Base-by-base conservation (phyloP, 2,329 filamentous ascomycete genomes). In the Conoideocrella luteorostrata region DNA sequence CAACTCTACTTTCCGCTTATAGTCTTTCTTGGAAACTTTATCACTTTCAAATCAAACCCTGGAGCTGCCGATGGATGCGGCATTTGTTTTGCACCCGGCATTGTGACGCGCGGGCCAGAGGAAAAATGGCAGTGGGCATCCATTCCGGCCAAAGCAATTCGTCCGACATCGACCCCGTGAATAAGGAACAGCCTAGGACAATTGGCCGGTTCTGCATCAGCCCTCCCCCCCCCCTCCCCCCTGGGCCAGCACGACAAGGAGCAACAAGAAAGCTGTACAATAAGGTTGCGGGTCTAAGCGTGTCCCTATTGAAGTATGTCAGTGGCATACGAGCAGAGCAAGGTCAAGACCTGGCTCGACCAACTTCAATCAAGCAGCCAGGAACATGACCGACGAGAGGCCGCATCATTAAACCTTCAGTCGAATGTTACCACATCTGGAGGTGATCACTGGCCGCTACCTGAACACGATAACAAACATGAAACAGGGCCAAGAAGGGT, bases 311-410 rank as follows among this genome's bases (percentile, higher is more conserved):
- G 13, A 7, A 28, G 13, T 7, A 13, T 13, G 13, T 28, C 13
- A 28, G 26, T 28, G 13, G 26, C 26, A 28, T 7, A 13, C 26
- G 26, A n/a, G 26, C 26, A 7, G 7, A 28, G 13, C 26, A 7
- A 7, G 7, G 26, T 28, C 26, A 13, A 44, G 11, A n/a, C 26
- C 13, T 44, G 41, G 41, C 35, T 44, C 15, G 28, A 33, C 21
- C 35, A 39, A 11, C 7, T 44, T 17, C 26, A 32, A 15, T 10
- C 22, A n/a, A 39, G 26, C 28, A 33, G n/a, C 24, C 15, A 12
- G 7, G 26, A n/a, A 23, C 32, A 32, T 28, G 26, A 4, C 2
- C 6, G 7, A 4, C 24, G 22, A 32, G n/a, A 38, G 28, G 34
- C 11, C 7, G 12, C 26, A 23, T 4, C 12, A 23, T 30, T 10